Evolutionary conservation across 2,329 filamentous ascomycete species (phyloP).

Genomic region (Arthrobotrys sphaeroides): DNA sequence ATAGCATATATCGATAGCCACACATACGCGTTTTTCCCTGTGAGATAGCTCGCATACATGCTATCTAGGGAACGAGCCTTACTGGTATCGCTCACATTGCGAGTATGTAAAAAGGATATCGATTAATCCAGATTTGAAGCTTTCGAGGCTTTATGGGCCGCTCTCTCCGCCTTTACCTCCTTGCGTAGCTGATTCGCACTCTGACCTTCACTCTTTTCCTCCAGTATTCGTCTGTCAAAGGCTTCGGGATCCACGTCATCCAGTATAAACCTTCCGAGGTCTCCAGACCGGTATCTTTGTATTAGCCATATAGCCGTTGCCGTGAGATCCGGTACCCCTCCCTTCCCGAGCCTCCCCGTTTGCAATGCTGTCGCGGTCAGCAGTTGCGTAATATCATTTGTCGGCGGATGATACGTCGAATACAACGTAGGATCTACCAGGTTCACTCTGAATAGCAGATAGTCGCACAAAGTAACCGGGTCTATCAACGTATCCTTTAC

Average conservation of each 20-base stretch:
- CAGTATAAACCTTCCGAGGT: slow-evolving; percentile 78
- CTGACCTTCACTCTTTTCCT: slow-evolving; percentile 60
- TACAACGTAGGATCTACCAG: slow-evolving; percentile 72
- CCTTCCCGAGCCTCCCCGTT: slow-evolving; percentile 78
- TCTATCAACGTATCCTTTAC: slow-evolving; percentile 89
- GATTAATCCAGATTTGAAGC: slow-evolving; percentile 19
- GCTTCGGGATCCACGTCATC: slow-evolving; percentile 76
- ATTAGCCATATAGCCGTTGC: slow-evolving; percentile 81
- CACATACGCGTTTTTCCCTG: too few species aligned
- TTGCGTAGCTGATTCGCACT: slow-evolving; percentile 55
- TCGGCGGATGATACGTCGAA: slow-evolving; percentile 72
- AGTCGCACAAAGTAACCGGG: slow-evolving; percentile 82
- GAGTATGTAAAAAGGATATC: neutral
- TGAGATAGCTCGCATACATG: too few species aligned
- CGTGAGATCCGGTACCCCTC: slow-evolving; percentile 75
- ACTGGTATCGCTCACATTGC: too few species aligned
- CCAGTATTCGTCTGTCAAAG: slow-evolving; percentile 66
- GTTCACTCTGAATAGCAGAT: slow-evolving; percentile 87
- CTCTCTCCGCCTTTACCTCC: slow-evolving; percentile 57
- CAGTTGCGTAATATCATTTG: slow-evolving; percentile 82
- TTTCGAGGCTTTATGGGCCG: slow-evolving; percentile 27
- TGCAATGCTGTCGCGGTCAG: slow-evolving; percentile 75
- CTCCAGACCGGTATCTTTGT: slow-evolving; percentile 80
- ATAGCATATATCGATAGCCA: too few species aligned
- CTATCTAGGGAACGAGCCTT: too few species aligned